Evolutionary conservation across 2,329 filamentous ascomycete species (phyloP).

Genomic region (Aspergillus calidoustus): DNA sequence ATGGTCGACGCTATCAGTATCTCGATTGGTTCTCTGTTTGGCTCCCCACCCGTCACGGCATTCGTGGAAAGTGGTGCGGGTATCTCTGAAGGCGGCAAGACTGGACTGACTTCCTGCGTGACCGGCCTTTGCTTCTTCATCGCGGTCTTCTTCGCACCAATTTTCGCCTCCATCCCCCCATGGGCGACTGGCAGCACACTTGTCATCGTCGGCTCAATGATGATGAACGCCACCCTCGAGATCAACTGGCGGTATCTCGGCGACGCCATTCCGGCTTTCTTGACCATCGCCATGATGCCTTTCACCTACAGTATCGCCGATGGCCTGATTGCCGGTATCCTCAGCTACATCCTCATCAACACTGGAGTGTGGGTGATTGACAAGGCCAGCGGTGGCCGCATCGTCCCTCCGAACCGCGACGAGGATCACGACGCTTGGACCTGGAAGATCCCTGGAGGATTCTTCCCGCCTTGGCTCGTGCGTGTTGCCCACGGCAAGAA

Average conservation of each 20-base stretch:
- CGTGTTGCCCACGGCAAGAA: constrained; percentile 69
- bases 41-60: constrained; percentile 79
- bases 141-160: constrained; percentile 85
- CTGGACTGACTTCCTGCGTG: constrained; percentile 79
- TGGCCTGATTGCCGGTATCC: constrained; percentile 79
- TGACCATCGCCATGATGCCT: constrained; percentile 84
- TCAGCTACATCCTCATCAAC: constrained; percentile 78
- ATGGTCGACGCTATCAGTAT: constrained; percentile 79
- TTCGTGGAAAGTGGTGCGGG: constrained; percentile 90
- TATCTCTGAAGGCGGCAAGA: constrained; percentile 84
- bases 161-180: constrained; percentile 85
- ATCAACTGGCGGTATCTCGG: constrained; percentile 91
- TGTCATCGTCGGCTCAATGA: constrained; percentile 84
- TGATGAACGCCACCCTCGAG: constrained; percentile 76
- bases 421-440: constrained; percentile 80
- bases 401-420: constrained; percentile 72
- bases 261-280: constrained; percentile 81
- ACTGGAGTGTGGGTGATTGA: constrained; percentile 70
- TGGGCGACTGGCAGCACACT: constrained; percentile 92
- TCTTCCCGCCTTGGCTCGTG: constrained; percentile 74
- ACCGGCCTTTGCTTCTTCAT: constrained; percentile 85
- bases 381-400: constrained; percentile 67
- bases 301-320: constrained; percentile 90
- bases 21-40: constrained; percentile 78
- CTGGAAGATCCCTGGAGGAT: constrained; percentile 73